Conservation (phyloP, 2,329 filamentous ascomycete species). For the Apiospora phragmitis region DNA sequence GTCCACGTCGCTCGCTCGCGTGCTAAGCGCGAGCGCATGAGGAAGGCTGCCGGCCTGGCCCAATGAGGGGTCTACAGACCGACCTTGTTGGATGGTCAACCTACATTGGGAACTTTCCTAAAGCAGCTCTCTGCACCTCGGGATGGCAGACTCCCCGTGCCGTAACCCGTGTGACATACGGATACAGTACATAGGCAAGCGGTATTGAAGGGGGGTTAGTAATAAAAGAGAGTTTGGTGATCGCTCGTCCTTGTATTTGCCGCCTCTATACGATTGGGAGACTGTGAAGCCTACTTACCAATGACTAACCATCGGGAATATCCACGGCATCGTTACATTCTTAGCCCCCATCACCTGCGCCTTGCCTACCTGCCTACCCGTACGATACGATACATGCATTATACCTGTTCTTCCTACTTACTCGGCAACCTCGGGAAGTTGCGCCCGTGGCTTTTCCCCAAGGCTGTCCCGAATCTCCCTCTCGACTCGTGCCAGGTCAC, state of each 20-base stretch:
- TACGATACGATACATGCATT: background rate
- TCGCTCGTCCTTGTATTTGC: background rate
- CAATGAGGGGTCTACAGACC: background rate
- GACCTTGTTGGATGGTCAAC: background rate
- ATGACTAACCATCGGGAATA: background rate
- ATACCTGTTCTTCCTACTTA: background rate
- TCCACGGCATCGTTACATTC: background rate
- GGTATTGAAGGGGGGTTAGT: background rate
- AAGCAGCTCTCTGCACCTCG: background rate
- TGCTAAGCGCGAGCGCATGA: slow-evolving; percentile 16
- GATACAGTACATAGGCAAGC: background rate
- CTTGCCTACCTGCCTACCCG: background rate
- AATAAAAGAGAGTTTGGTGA: background rate
- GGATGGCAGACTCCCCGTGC: background rate
- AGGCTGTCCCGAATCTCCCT: slow-evolving; percentile 12
- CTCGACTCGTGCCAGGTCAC: slow-evolving; percentile 17
- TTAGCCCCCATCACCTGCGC: background rate
- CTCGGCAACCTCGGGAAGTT: background rate
- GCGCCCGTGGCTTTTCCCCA: background rate
- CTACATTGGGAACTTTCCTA: background rate
- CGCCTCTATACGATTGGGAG: background rate
- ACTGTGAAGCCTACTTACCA: background rate
- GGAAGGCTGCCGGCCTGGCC: slow-evolving; percentile 12
- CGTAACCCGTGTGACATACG: background rate
- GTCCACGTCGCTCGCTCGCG: slow-evolving; percentile 15